These are phyloP conservation scores for Lachnellula occidentalis DNA, from an alignment of 2,329 filamentous ascomycete genomes.

Conservation along the genomic window DNA sequence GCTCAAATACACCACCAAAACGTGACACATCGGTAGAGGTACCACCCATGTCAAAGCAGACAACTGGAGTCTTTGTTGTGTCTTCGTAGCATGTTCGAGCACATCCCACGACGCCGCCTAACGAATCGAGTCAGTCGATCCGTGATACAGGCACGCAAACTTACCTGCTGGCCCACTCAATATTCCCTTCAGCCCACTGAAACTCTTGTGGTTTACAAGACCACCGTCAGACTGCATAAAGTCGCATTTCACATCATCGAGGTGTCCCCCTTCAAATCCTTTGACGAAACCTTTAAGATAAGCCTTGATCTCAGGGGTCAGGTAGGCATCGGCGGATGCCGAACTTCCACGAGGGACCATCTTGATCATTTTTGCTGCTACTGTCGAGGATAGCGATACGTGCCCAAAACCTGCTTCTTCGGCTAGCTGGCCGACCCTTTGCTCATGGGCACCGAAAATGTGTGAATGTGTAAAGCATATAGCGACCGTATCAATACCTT, in stretches of 20 bases:
- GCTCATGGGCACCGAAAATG: too few relatives aligned
- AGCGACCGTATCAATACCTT: too few relatives aligned
- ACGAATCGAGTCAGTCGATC: too few relatives aligned
- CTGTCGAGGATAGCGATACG: conserved; percentile 56
- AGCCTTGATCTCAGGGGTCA: conserved; percentile 61
- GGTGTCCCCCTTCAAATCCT: conserved; percentile 50
- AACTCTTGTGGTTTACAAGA: conserved; percentile 44
- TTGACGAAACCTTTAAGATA: conserved; percentile 64
- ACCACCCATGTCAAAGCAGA: conserved; percentile 60
- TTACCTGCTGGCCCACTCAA: conserved; percentile 58
- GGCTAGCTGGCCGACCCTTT: conserved; percentile 52
- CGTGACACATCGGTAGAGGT: conserved; percentile 61
- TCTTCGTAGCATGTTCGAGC: conserved; percentile 59
- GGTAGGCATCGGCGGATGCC: conserved; percentile 62
- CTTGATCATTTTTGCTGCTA: conserved; percentile 64
- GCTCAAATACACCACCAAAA: conserved; percentile 60
- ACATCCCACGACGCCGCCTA: conserved; percentile 57
- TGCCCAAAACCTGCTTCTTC: conserved; percentile 54
- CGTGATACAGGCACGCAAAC: too few relatives aligned
- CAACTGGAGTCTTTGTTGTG: conserved; percentile 57
- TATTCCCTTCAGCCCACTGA: conserved; percentile 58
- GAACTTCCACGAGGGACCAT: conserved; percentile 60
- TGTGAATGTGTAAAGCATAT: too few relatives aligned
- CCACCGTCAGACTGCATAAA: conserved; percentile 51
- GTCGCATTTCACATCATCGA: conserved; percentile 28